These are phyloP conservation scores for Leptosphaerulina australis DNA, from an alignment of 2,329 filamentous ascomycete species.

Conservation along the genomic window DNA sequence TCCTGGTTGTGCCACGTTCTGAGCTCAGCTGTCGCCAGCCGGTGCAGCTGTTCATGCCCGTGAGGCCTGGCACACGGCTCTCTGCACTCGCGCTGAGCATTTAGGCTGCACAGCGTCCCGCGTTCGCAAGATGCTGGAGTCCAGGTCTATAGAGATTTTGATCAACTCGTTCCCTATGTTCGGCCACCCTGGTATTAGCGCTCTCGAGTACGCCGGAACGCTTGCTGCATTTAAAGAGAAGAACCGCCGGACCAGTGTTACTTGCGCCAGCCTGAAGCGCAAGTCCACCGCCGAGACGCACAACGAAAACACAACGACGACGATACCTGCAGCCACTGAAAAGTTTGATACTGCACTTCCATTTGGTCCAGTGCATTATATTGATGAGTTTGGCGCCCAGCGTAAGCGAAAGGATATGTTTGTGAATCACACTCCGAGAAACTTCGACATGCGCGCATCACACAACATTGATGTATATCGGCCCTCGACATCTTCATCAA, in stretches of 20 bases:
- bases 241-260: slow-evolving; percentile 22
- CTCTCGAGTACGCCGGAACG: slow-evolving; percentile 40
- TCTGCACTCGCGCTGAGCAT: slow-evolving; percentile 18
- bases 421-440: slow-evolving; percentile 44
- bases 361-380: slow-evolving; percentile 24
- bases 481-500: slow-evolving; percentile 23
- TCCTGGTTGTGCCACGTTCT: slow-evolving; percentile 33
- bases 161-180: slow-evolving; percentile 41
- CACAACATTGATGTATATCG: slow-evolving; percentile 26
- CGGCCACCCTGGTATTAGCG: slow-evolving; percentile 43
- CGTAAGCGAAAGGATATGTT: slow-evolving; percentile 40
- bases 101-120: slow-evolving; percentile 21
- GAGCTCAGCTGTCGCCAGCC: slow-evolving; percentile 18
- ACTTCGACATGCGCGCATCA: slow-evolving; percentile 33
- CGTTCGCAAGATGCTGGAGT: slow-evolving; percentile 23
- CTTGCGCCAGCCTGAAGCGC: slow-evolving; percentile 28
- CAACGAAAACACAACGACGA: slow-evolving; percentile 26
- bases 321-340: slow-evolving; percentile 22
- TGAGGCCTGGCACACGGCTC: slow-evolving; percentile 16
- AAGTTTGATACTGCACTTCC: slow-evolving; percentile 14
- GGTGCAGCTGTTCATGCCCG: slow-evolving; percentile 17
- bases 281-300: slow-evolving; percentile 27
- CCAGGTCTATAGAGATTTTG: slow-evolving; percentile 28
- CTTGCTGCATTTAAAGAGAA: slow-evolving; percentile 24
- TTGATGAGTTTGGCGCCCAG: slow-evolving; percentile 30